Evolutionary conservation across 129 eudicot species (phyloP), one percentile per base, ranked within the genome.

Genomic region (Artemisia annua): DNA sequence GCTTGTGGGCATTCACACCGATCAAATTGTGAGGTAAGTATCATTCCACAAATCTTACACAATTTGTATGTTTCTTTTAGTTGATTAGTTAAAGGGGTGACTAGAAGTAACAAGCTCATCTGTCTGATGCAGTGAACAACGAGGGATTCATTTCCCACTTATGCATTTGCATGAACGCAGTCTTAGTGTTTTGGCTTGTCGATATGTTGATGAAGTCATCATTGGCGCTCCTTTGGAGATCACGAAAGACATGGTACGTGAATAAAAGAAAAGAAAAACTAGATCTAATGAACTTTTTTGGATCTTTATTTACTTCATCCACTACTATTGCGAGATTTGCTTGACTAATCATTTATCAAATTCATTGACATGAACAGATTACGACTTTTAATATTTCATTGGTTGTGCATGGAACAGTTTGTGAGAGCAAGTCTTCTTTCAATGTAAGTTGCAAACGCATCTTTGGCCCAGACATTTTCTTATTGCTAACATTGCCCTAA

Each of bases 151-250:
- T 69, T 77, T 77, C 70, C 81, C 75, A 20, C 75, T 77, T 50
- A 77, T 77, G 75, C 90, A 87, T 79, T 39, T 77, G 18, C 81
- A 77, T 61, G 81, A 70, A 69, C 75, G 81, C 16, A 77, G 76
- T 60, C 76, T 77, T 49, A 69, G 81, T 60, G 81, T 77, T 59
- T 69, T 77, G 57, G 70, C 75, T 0, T 69, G 75, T 49, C 95
- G 75, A 18, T 77, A 77, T 69, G 98, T 89, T 63, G 81, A 77
- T 69, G 81, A 77, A 44, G 87, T 92, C 80, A 87, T 92, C 71
- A 89, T 92, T 22, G 98, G 96, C 67, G 98, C 98, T 60, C 98
- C 98, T 26, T 85, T 85, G 88, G 89, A 87, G 67, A 85, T 92
- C 26, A 87, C 96, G 0, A 75, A 83, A 52, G 98, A 92, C 69